Conservation (phyloP, 2,329 filamentous ascomycete species). For the Sporothrix protearum region DNA sequence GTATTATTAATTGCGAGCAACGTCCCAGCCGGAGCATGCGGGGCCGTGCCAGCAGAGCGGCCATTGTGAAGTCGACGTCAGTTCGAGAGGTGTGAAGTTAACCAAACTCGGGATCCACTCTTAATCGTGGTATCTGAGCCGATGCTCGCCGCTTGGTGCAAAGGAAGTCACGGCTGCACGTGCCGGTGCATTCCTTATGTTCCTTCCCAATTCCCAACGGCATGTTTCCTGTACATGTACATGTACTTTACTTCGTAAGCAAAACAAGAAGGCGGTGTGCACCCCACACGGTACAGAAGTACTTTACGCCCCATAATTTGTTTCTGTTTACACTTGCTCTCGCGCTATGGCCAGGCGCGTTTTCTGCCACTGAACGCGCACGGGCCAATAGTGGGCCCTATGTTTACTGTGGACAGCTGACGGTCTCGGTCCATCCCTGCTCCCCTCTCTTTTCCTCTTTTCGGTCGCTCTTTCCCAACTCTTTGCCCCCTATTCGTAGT, state of each 20-base stretch:
- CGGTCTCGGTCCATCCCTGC: conserved; percentile 6
- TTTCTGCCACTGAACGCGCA: conserved; percentile 25
- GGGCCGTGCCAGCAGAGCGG: conserved; percentile 17
- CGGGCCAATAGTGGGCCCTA: conserved; percentile 23
- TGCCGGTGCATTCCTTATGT: conserved; percentile 11
- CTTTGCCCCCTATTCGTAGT: background rate
- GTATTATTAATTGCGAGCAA: background rate
- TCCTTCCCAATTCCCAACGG: background rate
- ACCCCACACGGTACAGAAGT: background rate
- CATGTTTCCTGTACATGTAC: too few relatives aligned
- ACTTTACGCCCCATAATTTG: background rate
- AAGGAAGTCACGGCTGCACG: conserved; percentile 3
- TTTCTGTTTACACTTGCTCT: conserved; percentile 18
- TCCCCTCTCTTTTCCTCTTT: conserved; percentile 12
- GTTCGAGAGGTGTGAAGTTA: background rate
- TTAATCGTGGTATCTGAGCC: background rate
- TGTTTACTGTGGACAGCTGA: background rate
- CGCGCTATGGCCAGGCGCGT: conserved; percentile 24
- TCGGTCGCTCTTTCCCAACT: background rate
- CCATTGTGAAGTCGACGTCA: conserved; percentile 6
- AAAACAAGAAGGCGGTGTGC: conserved; percentile 17
- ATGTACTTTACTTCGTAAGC: too few relatives aligned
- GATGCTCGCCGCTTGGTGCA: background rate
- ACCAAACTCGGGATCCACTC: background rate
- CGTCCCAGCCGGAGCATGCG: background rate